These are phyloP conservation scores for Kluyveromyces siamensis DNA, from an alignment of 805 yeast genomes.

Conservation along the genomic window DNA sequence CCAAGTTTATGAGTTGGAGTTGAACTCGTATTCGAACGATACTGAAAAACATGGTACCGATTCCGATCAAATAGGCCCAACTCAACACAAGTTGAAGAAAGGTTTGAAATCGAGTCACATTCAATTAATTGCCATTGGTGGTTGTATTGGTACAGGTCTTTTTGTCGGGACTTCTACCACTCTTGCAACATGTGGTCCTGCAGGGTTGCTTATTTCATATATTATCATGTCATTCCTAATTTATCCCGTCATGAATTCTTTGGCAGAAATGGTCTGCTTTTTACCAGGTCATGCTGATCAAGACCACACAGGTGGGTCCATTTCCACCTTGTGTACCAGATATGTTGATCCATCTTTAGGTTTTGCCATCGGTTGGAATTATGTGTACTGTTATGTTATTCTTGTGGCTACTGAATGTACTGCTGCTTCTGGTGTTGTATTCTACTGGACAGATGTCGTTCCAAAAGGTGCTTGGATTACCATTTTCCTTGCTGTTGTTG, in stretches of 20 bases:
- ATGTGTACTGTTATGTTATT: slow-evolving; percentile 40
- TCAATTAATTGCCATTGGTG: slow-evolving; percentile 77
- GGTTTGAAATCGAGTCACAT: slow-evolving; percentile 52
- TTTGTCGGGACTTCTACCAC: slow-evolving; percentile 67
- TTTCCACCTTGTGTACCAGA: slow-evolving; percentile 48
- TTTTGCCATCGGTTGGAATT: slow-evolving; percentile 54
- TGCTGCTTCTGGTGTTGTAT: slow-evolving; percentile 51
- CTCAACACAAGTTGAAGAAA: slow-evolving; percentile 9
- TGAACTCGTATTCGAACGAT: slow-evolving; percentile 3
- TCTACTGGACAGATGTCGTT: slow-evolving; percentile 48
- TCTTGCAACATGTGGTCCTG: slow-evolving; percentile 64
- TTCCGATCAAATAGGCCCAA: neutral
- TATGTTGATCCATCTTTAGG: slow-evolving; percentile 53
- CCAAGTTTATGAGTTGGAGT: slow-evolving; percentile 7
- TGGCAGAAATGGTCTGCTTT: slow-evolving; percentile 63
- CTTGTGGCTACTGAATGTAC: slow-evolving; percentile 52
- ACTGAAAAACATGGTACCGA: neutral
- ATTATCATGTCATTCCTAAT: slow-evolving; percentile 53
- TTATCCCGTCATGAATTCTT: slow-evolving; percentile 52
- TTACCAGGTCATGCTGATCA: slow-evolving; percentile 44
- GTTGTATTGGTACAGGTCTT: slow-evolving; percentile 77
- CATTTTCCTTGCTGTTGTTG: slow-evolving; percentile 40
- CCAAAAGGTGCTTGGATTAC: slow-evolving; percentile 56
- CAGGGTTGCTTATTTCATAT: slow-evolving; percentile 53
- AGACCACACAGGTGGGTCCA: slow-evolving; percentile 36